Evolutionary conservation across 1,139 yeast species (phyloP).

Genomic region (Pichia sp.): DNA sequence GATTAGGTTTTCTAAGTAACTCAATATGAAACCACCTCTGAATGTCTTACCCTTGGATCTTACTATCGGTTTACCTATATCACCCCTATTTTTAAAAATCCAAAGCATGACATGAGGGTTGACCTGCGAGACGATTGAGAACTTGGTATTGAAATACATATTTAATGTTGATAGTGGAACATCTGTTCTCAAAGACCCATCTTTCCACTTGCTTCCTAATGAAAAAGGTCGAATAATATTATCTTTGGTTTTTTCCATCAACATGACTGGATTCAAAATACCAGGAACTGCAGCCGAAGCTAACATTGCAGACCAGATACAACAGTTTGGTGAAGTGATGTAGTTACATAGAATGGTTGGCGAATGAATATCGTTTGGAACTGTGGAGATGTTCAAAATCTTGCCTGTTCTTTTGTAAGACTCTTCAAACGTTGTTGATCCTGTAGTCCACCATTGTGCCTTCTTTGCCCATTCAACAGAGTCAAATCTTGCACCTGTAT

Average conservation of each 20-base stretch:
- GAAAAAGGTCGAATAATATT: slow-evolving; percentile 58
- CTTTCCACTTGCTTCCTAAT: slow-evolving; percentile 72
- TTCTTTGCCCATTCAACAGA: slow-evolving; percentile 71
- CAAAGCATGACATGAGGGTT: slow-evolving; percentile 78
- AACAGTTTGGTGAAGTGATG: slow-evolving; percentile 74
- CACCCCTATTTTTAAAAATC: slow-evolving; percentile 75
- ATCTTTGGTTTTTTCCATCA: slow-evolving; percentile 60
- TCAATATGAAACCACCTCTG: slow-evolving; percentile 73
- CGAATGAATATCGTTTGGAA: slow-evolving; percentile 78
- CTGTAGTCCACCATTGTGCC: slow-evolving; percentile 64
- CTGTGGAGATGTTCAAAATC: slow-evolving; percentile 67
- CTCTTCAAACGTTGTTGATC: slow-evolving; percentile 69
- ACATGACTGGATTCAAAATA: slow-evolving; percentile 72
- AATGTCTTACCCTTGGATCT: slow-evolving; percentile 54
- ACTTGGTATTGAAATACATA: slow-evolving; percentile 74
- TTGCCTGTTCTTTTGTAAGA: slow-evolving; percentile 66
- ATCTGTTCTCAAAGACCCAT: slow-evolving; percentile 69
- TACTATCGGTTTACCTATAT: slow-evolving; percentile 76
- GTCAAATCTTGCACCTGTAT: slow-evolving; percentile 77
- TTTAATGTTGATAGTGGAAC: slow-evolving; percentile 66
- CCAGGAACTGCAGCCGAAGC: slow-evolving; percentile 87
- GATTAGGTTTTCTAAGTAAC: slow-evolving; percentile 66
- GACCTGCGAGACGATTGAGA: slow-evolving; percentile 74
- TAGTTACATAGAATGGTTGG: slow-evolving; percentile 77
- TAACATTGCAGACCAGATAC: slow-evolving; percentile 73